Base-by-base conservation (phyloP, 2,329 filamentous ascomycete genomes). In the Cladosporium sp. region DNA sequence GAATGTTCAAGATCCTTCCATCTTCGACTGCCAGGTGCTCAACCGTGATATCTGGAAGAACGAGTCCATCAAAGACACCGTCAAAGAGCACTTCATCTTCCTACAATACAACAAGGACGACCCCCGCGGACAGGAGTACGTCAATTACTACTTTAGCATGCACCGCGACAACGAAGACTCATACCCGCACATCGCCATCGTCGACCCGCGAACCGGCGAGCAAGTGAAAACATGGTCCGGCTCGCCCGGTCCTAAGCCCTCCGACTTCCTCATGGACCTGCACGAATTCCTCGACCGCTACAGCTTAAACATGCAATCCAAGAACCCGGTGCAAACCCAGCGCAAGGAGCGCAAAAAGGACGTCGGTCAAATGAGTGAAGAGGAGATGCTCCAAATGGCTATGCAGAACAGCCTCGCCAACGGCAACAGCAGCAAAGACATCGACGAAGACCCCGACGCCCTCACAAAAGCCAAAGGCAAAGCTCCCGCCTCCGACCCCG, bases 1-100 rank as follows among this genome's bases (percentile, higher is more conserved):
- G 61, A 97, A 99, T 71, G 86, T 99, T 15, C 94, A 99, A 74
- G 92, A 99, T 70, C 85, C 90, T 63, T 89, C 89, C 35, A 87
- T 96, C 67, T 99, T 99, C 72, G 89, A 94, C 73, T 99, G 94
- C 73, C 94, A 99, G 71, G 83, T 90, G 2, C 78, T 99, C 17
- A 99, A 99, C 70, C 84, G 94, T 44, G 94, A 99, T 71, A 85
- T 97, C 55, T 99, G 94, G 94, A 97, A 97, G 75, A 89, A 97
- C 65, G 74, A 83, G 17, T 82, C 86, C 2, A 85, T 99, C 58
- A 84, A 83, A 66, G 85, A 89, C n/a, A 84, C 95, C 1, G 80
- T 99, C 28, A 83, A 83, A 66, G 93, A 97, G 70, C 92, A 95
- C 75, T 99, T 99, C 71, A 83, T 99, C 64, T 99, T 99, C 74